These are phyloP conservation scores for Helicocarpus griseus DNA, from an alignment of 2,329 filamentous ascomycete genomes.

Conservation along the genomic window DNA sequence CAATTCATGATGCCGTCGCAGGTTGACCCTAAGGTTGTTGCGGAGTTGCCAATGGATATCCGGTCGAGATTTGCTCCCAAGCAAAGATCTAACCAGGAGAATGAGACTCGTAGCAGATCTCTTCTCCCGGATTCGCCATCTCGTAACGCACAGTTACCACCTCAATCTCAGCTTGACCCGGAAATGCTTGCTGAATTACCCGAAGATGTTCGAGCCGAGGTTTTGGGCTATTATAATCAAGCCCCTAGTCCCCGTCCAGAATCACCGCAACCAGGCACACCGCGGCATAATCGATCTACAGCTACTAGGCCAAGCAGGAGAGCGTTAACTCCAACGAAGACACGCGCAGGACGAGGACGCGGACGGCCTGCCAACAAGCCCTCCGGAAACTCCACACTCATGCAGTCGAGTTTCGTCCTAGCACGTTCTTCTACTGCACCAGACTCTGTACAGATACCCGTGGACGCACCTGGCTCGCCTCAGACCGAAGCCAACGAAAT, in stretches of 20 bases:
- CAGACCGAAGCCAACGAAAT: conserved; percentile 31
- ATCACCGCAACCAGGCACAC: conserved; percentile 29
- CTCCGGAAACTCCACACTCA: conserved; percentile 50
- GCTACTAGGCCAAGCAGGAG: conserved; percentile 28
- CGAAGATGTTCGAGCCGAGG: conserved; percentile 73
- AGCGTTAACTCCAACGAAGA: conserved; percentile 56
- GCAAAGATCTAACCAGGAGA: conserved; percentile 23
- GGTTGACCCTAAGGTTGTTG: conserved; percentile 69
- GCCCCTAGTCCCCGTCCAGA: conserved; percentile 19
- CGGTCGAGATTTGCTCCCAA: conserved; percentile 62
- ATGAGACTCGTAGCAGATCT: conserved; percentile 15
- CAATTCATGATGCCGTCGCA: conserved; percentile 84
- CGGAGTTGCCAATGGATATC: conserved; percentile 76
- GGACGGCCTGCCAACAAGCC: conserved; percentile 40
- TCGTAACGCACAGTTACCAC: conserved; percentile 38
- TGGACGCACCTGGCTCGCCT: conserved; percentile 16
- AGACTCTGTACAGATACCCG: conserved; percentile 10
- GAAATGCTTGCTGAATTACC: conserved; percentile 77
- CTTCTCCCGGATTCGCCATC: conserved; percentile 26
- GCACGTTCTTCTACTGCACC: conserved; percentile 19
- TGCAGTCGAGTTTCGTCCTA: conserved; percentile 64
- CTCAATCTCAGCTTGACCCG: conserved; percentile 70
- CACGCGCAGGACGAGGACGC: conserved; percentile 41
- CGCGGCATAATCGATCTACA: conserved; percentile 34
- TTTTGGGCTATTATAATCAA: conserved; percentile 60